Percentiles rank a stretch among this genome's conserved stretches.
Evolutionary conservation across 495 filamentous ascomycete species (phyloP).

Genomic region (Podospora pseudocomata): DNA sequence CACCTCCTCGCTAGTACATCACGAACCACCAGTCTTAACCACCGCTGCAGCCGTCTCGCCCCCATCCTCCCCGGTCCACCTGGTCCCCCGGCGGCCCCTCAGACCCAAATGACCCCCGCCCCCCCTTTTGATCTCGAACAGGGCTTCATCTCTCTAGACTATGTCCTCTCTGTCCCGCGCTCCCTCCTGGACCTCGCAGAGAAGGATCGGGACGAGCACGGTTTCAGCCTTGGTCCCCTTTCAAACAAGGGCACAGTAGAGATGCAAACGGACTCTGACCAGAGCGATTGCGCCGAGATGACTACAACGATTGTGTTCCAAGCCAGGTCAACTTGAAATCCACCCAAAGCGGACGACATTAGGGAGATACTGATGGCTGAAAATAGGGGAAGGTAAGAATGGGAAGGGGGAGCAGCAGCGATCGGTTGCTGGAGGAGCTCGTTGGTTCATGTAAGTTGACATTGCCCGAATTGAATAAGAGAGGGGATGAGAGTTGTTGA

Average conservation of each 20-base stretch:
- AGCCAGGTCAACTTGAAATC: not conserved
- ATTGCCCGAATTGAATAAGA: not conserved
- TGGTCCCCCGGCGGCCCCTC: no score
- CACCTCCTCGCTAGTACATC: no score
- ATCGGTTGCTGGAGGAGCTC: constrained; percentile 1
- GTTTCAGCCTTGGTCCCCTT: not conserved
- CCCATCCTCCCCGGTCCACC: not conserved
- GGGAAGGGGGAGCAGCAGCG: not conserved
- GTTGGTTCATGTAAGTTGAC: not conserved
- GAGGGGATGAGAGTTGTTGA: not conserved
- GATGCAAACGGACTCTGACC: not conserved
- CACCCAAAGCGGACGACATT: not conserved
- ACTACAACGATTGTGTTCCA: not conserved
- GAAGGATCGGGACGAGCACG: not conserved
- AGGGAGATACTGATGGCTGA: not conserved
- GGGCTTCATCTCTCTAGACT: not conserved
- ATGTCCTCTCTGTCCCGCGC: not conserved
- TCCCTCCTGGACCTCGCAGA: not conserved
- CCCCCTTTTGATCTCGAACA: not conserved
- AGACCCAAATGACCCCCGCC: not conserved
- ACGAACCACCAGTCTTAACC: no score
- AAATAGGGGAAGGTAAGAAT: not conserved
- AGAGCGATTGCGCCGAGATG: not conserved
- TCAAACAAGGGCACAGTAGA: not conserved
- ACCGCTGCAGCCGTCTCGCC: not conserved